phyloP scores from a whole-genome alignment of 192 early-diverging fungal species.

The Umbelopsis isabellina region DNA sequence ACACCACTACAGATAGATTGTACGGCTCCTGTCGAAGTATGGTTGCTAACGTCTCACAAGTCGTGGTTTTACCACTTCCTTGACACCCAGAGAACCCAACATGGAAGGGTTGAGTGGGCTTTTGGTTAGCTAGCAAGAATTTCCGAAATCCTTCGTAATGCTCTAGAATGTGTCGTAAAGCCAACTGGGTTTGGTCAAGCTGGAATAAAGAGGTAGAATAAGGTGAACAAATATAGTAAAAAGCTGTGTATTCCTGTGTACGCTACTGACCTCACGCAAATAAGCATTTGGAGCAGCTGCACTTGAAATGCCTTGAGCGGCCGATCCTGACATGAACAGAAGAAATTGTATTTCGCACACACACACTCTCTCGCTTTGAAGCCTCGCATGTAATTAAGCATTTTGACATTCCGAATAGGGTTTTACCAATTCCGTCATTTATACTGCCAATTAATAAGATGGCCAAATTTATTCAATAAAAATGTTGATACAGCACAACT shows the following conservation, averaged over 20 bases:
- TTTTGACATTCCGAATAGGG: conserved; percentile 3
- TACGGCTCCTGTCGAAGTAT: conserved; percentile 43
- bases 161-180: conserved; percentile 34
- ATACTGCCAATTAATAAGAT: not conserved
- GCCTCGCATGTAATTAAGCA: not conserved
- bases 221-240: not conserved
- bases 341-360: too few relatives aligned
- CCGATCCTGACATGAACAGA: not conserved
- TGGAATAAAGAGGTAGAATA: not conserved
- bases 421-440: conserved; percentile 2
- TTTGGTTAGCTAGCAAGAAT: not conserved
- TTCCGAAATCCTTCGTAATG: conserved; percentile 28
- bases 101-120: conserved; percentile 51
- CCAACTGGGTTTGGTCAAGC: conserved; percentile 32
- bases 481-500: not conserved
- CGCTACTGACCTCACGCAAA: not conserved
- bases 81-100: conserved; percentile 84
- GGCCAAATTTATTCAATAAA: not conserved
- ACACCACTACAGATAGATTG: conserved; percentile 57
- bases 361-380: not conserved
- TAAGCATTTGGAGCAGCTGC: not conserved
- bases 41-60: conserved; percentile 50
- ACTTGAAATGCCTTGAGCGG: not conserved
- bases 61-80: conserved; percentile 74
- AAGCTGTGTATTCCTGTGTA: not conserved